A percentile compares a stretch with the other conserved stretches of the same genome.
These are phyloP conservation scores for Pythium periplocum DNA, from an alignment of 352 stramenopile genomes.

Conservation along the genomic window DNA sequence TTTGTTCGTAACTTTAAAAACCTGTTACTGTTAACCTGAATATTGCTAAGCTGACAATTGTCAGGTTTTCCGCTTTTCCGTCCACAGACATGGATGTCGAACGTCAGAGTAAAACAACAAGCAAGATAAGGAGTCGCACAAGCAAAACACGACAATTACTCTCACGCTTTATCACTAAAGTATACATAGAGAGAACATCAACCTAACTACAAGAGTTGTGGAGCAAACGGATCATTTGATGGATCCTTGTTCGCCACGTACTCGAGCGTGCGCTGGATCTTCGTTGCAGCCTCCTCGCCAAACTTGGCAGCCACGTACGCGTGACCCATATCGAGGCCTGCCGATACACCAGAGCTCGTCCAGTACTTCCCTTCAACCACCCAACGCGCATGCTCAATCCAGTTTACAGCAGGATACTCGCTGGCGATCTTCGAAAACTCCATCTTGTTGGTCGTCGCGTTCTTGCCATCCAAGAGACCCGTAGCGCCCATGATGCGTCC, in stretches of 20 bases:
- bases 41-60: not conserved
- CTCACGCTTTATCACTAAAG: not conserved
- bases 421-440: conserved; percentile 30
- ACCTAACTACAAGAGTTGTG: not conserved
- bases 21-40: not conserved
- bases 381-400: conserved; percentile 56
- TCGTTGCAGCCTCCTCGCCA: conserved; percentile 18
- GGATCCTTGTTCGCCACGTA: conserved; percentile 29
- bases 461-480: conserved; percentile 34
- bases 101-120: too few relatives aligned
- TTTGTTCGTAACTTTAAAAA: too few relatives aligned
- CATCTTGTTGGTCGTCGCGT: conserved; percentile 66
- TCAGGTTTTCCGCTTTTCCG: not conserved
- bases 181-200: not conserved
- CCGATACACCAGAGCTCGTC: conserved; percentile 57
- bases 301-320: conserved; percentile 33
- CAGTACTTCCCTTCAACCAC: conserved; percentile 47
- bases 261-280: conserved; percentile 35
- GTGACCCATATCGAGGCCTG: conserved; percentile 57
- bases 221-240: conserved; percentile 36
- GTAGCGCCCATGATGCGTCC: conserved; percentile 35
- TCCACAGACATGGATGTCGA: too few relatives aligned
- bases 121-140: not conserved
- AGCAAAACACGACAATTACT: not conserved
- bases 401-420: conserved; percentile 30